Evolutionary conservation across 148 eudicot species (phyloP).

Genomic region (Rhododendron ovatum): DNA sequence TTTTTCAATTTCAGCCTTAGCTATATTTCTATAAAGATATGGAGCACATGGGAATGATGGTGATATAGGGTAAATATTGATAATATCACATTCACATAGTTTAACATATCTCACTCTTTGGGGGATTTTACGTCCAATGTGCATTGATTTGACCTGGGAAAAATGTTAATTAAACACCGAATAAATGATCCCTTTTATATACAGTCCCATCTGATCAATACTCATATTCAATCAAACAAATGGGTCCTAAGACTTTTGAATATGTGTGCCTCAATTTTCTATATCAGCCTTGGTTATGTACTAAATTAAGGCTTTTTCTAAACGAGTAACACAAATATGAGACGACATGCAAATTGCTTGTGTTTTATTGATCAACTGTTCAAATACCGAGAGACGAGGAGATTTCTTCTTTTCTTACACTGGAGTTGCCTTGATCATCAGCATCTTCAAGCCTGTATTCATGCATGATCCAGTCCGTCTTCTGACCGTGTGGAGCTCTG

Average conservation of each 20-base stretch:
- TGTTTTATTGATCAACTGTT: background rate
- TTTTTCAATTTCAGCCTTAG: background rate
- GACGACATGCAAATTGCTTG: background rate
- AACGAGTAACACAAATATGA: background rate
- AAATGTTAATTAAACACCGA: too few relatives aligned
- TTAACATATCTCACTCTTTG: too few relatives aligned
- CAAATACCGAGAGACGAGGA: background rate
- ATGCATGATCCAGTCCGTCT: conserved; percentile 97
- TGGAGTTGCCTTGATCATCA: conserved; percentile 39
- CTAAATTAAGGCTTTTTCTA: background rate
- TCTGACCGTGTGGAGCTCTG: conserved; percentile 94
- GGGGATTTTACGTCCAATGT: too few relatives aligned
- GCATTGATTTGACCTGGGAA: too few relatives aligned
- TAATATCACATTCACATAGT: too few relatives aligned
- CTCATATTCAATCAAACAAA: background rate
- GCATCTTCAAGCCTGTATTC: conserved; percentile 87
- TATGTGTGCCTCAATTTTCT: background rate
- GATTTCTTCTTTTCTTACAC: conserved; percentile 15
- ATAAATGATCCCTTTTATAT: too few relatives aligned
- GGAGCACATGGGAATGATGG: background rate
- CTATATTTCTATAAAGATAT: background rate
- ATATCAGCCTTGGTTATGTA: background rate
- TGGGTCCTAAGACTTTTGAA: background rate
- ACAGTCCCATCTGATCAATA: background rate
- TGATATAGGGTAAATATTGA: too few relatives aligned